Evolutionary conservation across 1,284 basidiomycete genomes (phyloP).

Genomic region (Cutaneotrichosporon sp.): DNA sequence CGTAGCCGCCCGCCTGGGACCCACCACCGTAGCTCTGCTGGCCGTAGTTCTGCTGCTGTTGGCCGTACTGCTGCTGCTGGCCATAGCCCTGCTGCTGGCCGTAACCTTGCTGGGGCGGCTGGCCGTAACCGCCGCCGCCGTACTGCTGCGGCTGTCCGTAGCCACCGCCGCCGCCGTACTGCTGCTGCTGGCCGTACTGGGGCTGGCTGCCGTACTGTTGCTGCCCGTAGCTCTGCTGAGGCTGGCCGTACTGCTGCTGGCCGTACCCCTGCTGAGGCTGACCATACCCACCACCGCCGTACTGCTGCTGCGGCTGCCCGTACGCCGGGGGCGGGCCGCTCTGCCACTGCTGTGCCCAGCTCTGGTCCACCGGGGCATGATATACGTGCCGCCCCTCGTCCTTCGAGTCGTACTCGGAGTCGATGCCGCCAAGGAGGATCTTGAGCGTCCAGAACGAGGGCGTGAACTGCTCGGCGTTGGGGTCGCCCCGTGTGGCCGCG

Average conservation of each 20-base stretch:
- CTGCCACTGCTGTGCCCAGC: slow-evolving; percentile 6
- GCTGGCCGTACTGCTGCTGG: neutral
- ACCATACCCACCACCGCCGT: neutral
- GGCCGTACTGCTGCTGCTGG: neutral
- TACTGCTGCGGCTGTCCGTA: neutral
- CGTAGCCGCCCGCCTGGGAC: neutral
- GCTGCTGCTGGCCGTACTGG: neutral
- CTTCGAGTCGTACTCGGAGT: slow-evolving; percentile 8
- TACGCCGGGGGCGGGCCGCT: neutral
- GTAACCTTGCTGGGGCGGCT: neutral
- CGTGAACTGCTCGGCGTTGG: slow-evolving; percentile 3
- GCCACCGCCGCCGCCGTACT: neutral
- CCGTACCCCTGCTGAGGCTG: neutral
- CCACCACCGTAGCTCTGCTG: neutral
- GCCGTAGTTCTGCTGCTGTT: neutral
- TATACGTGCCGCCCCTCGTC: neutral
- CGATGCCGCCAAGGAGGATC: slow-evolving; percentile 15
- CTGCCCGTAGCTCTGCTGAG: neutral
- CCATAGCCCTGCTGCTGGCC: neutral
- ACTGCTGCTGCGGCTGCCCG: neutral
- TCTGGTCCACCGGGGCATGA: neutral
- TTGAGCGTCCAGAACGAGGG: slow-evolving; percentile 16
- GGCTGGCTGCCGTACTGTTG: neutral
- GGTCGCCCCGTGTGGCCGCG: neutral
- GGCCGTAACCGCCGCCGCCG: neutral